phyloP scores from a whole-genome alignment of 257 asterid genomes.

The Solanum boliviense region DNA sequence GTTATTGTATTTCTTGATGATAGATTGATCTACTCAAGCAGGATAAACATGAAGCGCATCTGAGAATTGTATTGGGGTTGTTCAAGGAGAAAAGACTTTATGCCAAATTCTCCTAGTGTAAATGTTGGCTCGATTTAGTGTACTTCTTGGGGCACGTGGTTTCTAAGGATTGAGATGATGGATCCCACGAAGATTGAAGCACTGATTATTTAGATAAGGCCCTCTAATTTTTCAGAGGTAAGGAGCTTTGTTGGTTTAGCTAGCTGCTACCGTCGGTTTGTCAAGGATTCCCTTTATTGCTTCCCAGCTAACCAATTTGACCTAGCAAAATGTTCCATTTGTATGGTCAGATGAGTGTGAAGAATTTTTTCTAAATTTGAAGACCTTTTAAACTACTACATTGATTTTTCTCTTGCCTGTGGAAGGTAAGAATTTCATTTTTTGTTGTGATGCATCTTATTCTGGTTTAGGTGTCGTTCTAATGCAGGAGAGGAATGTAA shows the following conservation, averaged over 20 bases:
- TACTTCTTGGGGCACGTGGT: background rate
- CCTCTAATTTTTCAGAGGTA: background rate
- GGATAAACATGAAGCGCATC: background rate
- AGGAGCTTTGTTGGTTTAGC: background rate
- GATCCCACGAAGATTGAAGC: background rate
- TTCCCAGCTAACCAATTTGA: background rate
- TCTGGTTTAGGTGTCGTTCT: background rate
- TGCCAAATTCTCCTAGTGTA: background rate
- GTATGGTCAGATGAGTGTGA: background rate
- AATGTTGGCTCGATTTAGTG: no score
- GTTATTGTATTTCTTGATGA: background rate
- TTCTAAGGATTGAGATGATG: background rate
- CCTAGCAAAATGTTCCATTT: background rate
- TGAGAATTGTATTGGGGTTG: background rate
- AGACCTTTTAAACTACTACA: background rate
- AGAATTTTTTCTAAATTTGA: background rate
- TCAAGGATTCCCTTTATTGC: background rate
- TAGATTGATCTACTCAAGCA: background rate
- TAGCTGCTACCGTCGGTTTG: background rate
- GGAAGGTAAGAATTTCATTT: background rate
- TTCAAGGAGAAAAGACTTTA: background rate
- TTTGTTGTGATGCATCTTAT: background rate
- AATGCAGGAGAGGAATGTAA: background rate
- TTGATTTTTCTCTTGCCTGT: background rate
- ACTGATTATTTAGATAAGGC: no score